Percentiles rank a stretch among this genome's conserved stretches.
Conservation (phyloP, 805 yeast genomes). For the Metschnikowia chrysomelidarum region DNA sequence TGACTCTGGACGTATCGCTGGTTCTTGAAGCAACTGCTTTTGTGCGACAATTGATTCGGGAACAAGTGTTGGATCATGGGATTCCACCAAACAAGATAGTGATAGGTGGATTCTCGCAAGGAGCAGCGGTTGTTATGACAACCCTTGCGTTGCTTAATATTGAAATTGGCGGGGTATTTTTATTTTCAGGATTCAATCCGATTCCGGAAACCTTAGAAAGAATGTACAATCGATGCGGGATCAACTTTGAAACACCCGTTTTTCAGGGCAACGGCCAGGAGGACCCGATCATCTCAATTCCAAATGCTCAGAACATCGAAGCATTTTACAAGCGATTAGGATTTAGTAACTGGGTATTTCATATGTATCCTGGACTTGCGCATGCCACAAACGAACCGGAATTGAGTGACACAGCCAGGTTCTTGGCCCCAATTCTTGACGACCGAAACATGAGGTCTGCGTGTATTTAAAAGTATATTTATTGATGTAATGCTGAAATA, state of each 20-base stretch:
- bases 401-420: slow-evolving; percentile 46
- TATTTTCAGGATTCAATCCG: slow-evolving; percentile 71
- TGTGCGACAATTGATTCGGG: slow-evolving; percentile 46
- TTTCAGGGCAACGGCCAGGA: slow-evolving; percentile 84
- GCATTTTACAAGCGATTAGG: slow-evolving; percentile 51
- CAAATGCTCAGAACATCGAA: slow-evolving; percentile 37
- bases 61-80: slow-evolving; percentile 48
- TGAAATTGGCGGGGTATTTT: slow-evolving; percentile 74
- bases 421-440: slow-evolving; percentile 25
- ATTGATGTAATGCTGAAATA: too few species aligned
- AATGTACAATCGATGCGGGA: slow-evolving; percentile 19
- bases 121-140: slow-evolving; percentile 76
- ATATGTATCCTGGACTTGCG: slow-evolving; percentile 57
- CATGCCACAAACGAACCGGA: slow-evolving; percentile 73
- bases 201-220: slow-evolving; percentile 20
- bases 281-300: slow-evolving; percentile 61
- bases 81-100: slow-evolving; percentile 65
- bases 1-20: slow-evolving; percentile 51
- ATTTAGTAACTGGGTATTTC: slow-evolving; percentile 35
- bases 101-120: slow-evolving; percentile 95
- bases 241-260: slow-evolving; percentile 64
- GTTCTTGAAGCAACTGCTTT: slow-evolving; percentile 46
- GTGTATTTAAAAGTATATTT: too few species aligned
- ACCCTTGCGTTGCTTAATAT: slow-evolving; percentile 50
- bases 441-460: too few species aligned